Evolutionary conservation across 2,329 filamentous ascomycete species (phyloP), one percentile per base, ranked within the genome.

Genomic region (Plectosphaerella cucumerina): DNA sequence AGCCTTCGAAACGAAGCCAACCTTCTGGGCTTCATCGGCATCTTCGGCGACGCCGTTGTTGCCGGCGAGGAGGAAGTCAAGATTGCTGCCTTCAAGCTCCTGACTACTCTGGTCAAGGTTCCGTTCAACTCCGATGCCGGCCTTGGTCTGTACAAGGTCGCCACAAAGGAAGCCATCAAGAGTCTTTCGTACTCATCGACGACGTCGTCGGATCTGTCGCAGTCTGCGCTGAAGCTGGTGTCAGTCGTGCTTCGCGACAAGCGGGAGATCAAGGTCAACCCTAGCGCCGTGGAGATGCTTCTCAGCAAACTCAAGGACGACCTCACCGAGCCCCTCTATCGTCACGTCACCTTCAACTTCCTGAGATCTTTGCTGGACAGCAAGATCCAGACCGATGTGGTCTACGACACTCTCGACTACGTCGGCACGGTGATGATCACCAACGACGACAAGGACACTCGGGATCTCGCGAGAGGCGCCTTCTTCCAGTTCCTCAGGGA

Each of bases 401-500:
- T 99, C 26, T 99, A 99, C 64, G 93, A 97, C 63, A 86, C 88
- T 9, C 81, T 97, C 56, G 94, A 99, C 65, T 86, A 91, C 60
- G 86, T 96, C 26, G 90, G 90, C 44, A 86, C 82, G 4, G 87
- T 97, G 66, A 97, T 97, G 92, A 88, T 99, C 51, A 96, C 89
- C 43, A 97, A 97, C 64, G 90, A 96, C 56, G 92, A 95, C 59
- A 87, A 88, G 59, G 85, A 88, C 57, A 93, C 93, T 3, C 83
- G 94, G 48, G 90, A 97, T 65, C 76, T 96, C 35, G 92, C 93
- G 14, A 81, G 94, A 51, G 90, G 90, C 18, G 87, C 90, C 14
- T 99, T 95, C 69, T 87, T 96, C 67, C 90, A 97, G 59, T 99
- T 99, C 71, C 74, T 99, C 50, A 84, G 92, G 58, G 91, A 97